Percentiles rank a stretch among this genome's conserved stretches.
These are phyloP conservation scores for Neurospora sp. DNA, from an alignment of 495 filamentous ascomycete species.

Conservation along the genomic window DNA sequence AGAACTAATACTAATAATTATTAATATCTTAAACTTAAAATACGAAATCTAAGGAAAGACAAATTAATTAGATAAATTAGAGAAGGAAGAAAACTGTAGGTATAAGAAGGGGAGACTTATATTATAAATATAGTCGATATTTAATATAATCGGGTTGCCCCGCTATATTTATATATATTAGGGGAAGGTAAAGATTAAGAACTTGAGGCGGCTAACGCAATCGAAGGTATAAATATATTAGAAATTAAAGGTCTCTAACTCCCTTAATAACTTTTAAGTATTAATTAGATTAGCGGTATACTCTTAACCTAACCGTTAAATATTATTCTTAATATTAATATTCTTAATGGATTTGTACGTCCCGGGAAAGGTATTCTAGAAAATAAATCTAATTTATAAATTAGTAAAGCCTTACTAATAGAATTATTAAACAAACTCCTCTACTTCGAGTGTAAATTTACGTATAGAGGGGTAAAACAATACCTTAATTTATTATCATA, in stretches of 20 bases:
- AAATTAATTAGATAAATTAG: neutral
- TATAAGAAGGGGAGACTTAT: neutral
- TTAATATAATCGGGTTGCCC: neutral
- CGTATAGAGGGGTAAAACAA: too few relatives aligned
- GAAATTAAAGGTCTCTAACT: neutral
- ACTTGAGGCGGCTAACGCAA: neutral
- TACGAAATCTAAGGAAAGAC: neutral
- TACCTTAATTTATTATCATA: too few relatives aligned
- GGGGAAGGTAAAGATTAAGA: neutral
- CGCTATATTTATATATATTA: neutral
- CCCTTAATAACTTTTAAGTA: neutral
- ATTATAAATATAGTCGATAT: neutral
- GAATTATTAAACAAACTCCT: too few relatives aligned
- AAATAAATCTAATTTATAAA: too few relatives aligned
- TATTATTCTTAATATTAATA: too few relatives aligned
- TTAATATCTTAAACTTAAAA: neutral
- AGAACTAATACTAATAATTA: neutral
- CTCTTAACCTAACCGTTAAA: too few relatives aligned
- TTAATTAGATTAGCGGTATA: neutral
- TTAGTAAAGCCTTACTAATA: too few relatives aligned
- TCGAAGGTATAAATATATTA: neutral
- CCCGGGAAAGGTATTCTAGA: too few relatives aligned
- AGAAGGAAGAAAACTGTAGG: too few relatives aligned
- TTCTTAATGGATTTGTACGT: too few relatives aligned
- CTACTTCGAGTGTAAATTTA: too few relatives aligned